phyloP scores from a whole-genome alignment of 305 asterid species.

The Fraxinus velutina region DNA sequence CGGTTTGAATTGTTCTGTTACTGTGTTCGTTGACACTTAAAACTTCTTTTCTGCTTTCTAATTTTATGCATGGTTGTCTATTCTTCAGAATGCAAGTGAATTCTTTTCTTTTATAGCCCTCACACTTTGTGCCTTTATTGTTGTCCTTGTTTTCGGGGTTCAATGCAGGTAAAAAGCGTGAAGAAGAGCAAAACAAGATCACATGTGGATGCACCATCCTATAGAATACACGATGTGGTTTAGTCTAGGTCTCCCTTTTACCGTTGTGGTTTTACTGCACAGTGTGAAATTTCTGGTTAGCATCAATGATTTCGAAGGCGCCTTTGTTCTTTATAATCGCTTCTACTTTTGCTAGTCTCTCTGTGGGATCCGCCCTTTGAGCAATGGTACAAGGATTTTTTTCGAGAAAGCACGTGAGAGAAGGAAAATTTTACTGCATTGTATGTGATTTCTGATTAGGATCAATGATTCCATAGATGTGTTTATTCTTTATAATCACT shows the following conservation, averaged over 20 bases:
- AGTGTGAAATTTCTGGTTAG: neutral
- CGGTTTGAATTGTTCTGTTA: neutral
- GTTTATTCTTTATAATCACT: neutral
- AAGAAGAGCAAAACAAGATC: slow-evolving; percentile 39
- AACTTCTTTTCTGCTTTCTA: neutral
- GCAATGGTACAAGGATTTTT: neutral
- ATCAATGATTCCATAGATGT: neutral
- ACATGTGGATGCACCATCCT: slow-evolving; percentile 42
- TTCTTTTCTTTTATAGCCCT: neutral
- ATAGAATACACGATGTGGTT: slow-evolving; percentile 15
- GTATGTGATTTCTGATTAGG: neutral
- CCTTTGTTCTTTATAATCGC: neutral
- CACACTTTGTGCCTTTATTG: neutral
- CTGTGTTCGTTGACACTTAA: neutral
- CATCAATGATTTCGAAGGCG: neutral
- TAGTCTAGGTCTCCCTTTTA: neutral
- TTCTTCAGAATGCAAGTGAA: neutral
- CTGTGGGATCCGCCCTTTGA: neutral
- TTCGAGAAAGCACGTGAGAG: neutral
- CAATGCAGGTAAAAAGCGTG: slow-evolving; percentile 39
- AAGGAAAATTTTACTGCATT: neutral
- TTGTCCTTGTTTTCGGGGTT: neutral
- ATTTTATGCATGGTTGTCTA: neutral
- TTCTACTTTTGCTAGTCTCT: neutral
- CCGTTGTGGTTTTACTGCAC: neutral